Percentiles rank a stretch among this genome's conserved stretches.
Conservation (phyloP, 2,329 filamentous ascomycete genomes). For the Triangularia setosa region DNA sequence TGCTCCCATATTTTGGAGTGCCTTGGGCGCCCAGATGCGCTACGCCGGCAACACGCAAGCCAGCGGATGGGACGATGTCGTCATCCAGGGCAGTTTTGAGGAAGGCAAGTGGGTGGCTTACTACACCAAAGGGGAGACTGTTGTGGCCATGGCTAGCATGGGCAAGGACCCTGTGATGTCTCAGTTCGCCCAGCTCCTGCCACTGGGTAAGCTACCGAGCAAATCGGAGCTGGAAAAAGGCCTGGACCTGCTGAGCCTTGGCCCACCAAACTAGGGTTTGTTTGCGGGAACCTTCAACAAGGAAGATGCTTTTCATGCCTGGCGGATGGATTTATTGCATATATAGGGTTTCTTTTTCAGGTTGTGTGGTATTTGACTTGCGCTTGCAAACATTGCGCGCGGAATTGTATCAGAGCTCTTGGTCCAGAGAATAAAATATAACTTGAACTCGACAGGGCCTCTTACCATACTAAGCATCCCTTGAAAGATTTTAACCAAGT, state of each 20-base stretch:
- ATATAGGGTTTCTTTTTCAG: neutral
- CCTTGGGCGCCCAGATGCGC: slow-evolving; percentile 79
- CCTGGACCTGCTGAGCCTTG: slow-evolving; percentile 46
- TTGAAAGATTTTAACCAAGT: too few species aligned
- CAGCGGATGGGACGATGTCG: slow-evolving; percentile 79
- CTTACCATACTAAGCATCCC: too few species aligned
- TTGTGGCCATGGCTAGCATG: slow-evolving; percentile 91
- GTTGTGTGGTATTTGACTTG: too few species aligned
- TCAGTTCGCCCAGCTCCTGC: slow-evolving; percentile 82
- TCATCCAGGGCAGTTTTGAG: slow-evolving; percentile 72
- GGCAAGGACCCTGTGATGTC: slow-evolving; percentile 81
- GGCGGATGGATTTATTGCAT: neutral
- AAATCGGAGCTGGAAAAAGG: slow-evolving; percentile 73
- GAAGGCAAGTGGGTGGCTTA: slow-evolving; percentile 84
- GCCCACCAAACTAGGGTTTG: slow-evolving; percentile 31
- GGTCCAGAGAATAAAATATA: too few species aligned
- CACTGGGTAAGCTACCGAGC: slow-evolving; percentile 71
- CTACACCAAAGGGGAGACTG: slow-evolving; percentile 79
- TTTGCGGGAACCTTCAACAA: too few species aligned
- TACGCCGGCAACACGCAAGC: slow-evolving; percentile 82
- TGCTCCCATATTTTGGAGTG: slow-evolving; percentile 96
- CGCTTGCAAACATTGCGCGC: too few species aligned
- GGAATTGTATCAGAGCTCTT: too few species aligned
- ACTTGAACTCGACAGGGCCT: too few species aligned
- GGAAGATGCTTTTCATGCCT: neutral